phyloP scores from a whole-genome alignment of 2,329 filamentous ascomycete species.

The Exophiala aquamarina region DNA sequence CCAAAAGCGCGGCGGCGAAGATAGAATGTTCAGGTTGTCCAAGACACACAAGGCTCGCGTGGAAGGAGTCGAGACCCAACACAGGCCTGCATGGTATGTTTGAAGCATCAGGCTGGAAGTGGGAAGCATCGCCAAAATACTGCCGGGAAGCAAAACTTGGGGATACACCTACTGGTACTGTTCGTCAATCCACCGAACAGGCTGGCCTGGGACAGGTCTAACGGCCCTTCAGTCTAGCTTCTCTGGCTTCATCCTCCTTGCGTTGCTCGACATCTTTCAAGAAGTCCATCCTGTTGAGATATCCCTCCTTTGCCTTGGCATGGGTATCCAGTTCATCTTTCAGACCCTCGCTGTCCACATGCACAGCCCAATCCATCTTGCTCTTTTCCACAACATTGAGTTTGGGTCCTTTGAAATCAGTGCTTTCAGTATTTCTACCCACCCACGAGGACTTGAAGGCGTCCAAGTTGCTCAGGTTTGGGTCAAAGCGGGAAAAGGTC shows the following conservation, averaged over 20 bases:
- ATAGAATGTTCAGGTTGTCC: too few relatives aligned
- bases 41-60: too few relatives aligned
- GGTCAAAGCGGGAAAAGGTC: slow-evolving; percentile 47
- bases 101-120: too few relatives aligned
- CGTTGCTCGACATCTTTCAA: slow-evolving; percentile 58
- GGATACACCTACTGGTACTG: background rate
- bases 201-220: slow-evolving; percentile 1
- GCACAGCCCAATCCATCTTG: slow-evolving; percentile 64
- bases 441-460: slow-evolving; percentile 33
- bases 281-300: slow-evolving; percentile 63
- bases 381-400: slow-evolving; percentile 68
- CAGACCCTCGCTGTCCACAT: slow-evolving; percentile 62
- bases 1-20: too few relatives aligned
- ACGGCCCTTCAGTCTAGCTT: slow-evolving; percentile 47
- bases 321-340: slow-evolving; percentile 62
- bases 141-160: background rate
- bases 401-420: slow-evolving; percentile 52
- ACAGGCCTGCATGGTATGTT: too few relatives aligned
- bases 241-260: slow-evolving; percentile 56
- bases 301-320: slow-evolving; percentile 62
- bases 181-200: too few relatives aligned
- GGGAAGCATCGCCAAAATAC: background rate
- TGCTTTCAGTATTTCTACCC: slow-evolving; percentile 26
- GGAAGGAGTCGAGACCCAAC: too few relatives aligned
- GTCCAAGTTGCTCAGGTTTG: slow-evolving; percentile 36